phyloP scores from a whole-genome alignment of 2,329 filamentous ascomycete species.

The Diplocarpon mali region DNA sequence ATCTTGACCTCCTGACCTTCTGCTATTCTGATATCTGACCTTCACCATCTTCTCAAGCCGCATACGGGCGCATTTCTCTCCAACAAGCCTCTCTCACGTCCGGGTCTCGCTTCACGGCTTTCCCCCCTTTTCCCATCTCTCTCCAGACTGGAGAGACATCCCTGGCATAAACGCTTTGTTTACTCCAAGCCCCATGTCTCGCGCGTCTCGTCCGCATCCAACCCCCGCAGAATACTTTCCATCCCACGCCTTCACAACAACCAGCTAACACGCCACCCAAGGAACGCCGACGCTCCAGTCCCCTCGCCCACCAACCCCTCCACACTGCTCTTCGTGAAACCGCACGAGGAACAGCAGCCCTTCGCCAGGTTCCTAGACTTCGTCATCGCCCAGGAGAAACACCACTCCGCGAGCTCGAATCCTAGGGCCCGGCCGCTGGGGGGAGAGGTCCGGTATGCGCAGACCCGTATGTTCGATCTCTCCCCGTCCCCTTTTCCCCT shows the following conservation, averaged over 20 bases:
- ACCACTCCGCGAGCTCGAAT: conserved; percentile 10
- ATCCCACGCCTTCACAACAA: not conserved
- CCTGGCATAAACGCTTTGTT: no score
- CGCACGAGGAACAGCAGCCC: conserved; percentile 52
- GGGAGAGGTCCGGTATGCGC: conserved; percentile 56
- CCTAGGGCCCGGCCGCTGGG: conserved; percentile 1
- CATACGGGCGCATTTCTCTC: no score
- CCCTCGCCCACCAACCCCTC: conserved; percentile 29
- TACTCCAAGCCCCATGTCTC: not conserved
- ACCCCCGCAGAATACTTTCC: not conserved
- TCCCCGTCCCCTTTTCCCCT: not conserved
- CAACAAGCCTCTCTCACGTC: no score
- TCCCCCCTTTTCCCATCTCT: no score
- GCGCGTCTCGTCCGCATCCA: not conserved
- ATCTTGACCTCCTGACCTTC: no score
- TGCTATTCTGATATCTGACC: no score
- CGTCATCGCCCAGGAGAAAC: conserved; percentile 44
- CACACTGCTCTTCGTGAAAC: conserved; percentile 53
- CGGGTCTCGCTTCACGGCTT: no score
- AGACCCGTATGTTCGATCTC: conserved; percentile 47
- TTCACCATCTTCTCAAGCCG: no score
- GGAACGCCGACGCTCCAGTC: conserved; percentile 38
- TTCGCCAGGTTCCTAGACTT: conserved; percentile 54
- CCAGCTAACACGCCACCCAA: not conserved
- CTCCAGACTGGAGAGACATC: no score